A percentile compares a stretch with the other conserved stretches of the same genome.
These are phyloP conservation scores for Arthrinium phaeospermum DNA, from an alignment of 2,329 filamentous ascomycete genomes.

Conservation along the genomic window DNA sequence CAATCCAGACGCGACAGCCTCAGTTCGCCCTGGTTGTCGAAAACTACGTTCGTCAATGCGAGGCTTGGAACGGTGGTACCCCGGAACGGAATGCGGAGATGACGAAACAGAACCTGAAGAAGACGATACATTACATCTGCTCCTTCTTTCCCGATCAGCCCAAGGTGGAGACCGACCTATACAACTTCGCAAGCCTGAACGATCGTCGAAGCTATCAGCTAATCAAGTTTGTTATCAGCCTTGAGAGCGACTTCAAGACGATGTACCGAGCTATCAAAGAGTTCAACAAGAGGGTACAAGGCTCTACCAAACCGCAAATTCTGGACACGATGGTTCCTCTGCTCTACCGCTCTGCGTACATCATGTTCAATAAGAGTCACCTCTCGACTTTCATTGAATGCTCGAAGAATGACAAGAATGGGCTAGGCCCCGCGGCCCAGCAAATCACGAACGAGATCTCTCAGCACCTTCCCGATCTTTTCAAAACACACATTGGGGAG, in stretches of 20 bases:
- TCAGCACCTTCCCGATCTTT: conserved; percentile 83
- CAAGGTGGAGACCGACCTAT: conserved; percentile 76
- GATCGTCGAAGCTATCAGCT: conserved; percentile 91
- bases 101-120: conserved; percentile 73
- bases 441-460: conserved; percentile 93
- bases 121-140: conserved; percentile 74
- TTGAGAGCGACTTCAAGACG: conserved; percentile 89
- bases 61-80: conserved; percentile 87
- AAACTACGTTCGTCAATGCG: conserved; percentile 82
- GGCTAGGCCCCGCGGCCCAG: conserved; percentile 79
- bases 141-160: conserved; percentile 77
- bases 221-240: conserved; percentile 81
- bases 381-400: conserved; percentile 88
- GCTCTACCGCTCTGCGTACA: conserved; percentile 80
- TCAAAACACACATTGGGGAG: conserved; percentile 91
- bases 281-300: conserved; percentile 79
- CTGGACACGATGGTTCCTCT: conserved; percentile 83
- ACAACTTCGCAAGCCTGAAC: conserved; percentile 89
- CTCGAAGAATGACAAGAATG: conserved; percentile 82
- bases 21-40: conserved; percentile 75
- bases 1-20: conserved; percentile 79
- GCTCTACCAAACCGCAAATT: conserved; percentile 66
- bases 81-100: conserved; percentile 73
- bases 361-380: conserved; percentile 95
- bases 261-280: conserved; percentile 91